Percentiles rank a stretch among this genome's conserved stretches.
These are phyloP conservation scores for Coprinopsis sp. DNA, from an alignment of 768 basidiomycete species.

Conservation along the genomic window DNA sequence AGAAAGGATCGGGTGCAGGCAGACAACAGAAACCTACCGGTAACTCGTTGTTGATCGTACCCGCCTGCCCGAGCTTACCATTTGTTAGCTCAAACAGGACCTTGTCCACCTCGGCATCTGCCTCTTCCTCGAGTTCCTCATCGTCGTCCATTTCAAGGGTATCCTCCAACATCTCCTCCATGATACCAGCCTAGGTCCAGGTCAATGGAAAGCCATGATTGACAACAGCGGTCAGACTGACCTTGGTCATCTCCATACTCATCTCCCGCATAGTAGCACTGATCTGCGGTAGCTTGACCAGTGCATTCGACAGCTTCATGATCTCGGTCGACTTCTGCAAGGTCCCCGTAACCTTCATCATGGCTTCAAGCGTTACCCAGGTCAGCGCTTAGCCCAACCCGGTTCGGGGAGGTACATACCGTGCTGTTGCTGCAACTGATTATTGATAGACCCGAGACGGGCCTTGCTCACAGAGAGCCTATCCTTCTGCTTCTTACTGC, in stretches of 20 bases:
- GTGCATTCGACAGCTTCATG: conserved; percentile 94
- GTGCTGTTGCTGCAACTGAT: conserved; percentile 86
- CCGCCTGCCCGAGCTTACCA: conserved; percentile 89
- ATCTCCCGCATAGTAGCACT: conserved; percentile 93
- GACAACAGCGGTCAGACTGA: conserved; percentile 22
- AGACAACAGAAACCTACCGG: conserved; percentile 58
- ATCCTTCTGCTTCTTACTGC: conserved; percentile 93
- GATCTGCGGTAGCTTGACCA: conserved; percentile 90
- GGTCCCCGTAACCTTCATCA: conserved; percentile 96
- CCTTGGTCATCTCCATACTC: conserved; percentile 99
- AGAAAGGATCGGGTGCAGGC: too few species aligned
- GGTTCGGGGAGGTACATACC: conserved; percentile 71
- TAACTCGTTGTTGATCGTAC: conserved; percentile 61
- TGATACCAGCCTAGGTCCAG: conserved; percentile 78
- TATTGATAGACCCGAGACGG: conserved; percentile 81
- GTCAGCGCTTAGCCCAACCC: background rate
- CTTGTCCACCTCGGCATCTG: conserved; percentile 95
- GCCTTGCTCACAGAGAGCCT: conserved; percentile 91
- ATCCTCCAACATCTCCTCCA: conserved; percentile 98
- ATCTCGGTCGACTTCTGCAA: conserved; percentile 98
- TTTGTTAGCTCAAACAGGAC: conserved; percentile 93
- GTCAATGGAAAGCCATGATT: conserved; percentile 1
- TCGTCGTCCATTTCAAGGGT: conserved; percentile 89
- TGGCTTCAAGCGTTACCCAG: conserved; percentile 47
- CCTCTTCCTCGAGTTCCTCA: conserved; percentile 93